Evolutionary conservation across 305 asterid species (phyloP).

Genomic region (Fraxinus platypoda): DNA sequence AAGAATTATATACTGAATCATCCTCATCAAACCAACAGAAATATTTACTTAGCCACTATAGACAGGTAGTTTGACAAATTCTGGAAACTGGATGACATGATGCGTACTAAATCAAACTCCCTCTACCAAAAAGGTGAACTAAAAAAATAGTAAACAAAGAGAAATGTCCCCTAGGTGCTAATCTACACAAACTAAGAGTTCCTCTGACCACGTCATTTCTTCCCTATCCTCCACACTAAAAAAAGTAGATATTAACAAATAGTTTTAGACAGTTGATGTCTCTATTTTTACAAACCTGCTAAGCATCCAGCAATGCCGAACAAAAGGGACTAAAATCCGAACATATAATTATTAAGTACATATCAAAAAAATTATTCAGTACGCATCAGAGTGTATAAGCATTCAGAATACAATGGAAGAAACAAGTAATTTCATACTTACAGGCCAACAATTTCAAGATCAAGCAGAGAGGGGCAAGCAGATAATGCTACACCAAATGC

Average conservation of each 20-base stretch:
- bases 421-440: constrained; percentile 44
- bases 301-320: neutral
- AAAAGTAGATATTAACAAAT: neutral
- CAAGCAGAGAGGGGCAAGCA: constrained; percentile 65
- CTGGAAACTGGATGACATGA: neutral
- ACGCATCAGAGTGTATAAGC: constrained; percentile 9
- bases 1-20: neutral
- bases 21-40: neutral
- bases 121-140: neutral
- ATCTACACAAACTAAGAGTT: constrained; percentile 6
- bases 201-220: neutral
- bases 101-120: constrained; percentile 6
- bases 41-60: neutral
- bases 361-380: neutral
- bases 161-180: neutral
- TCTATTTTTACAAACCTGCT: constrained; percentile 10
- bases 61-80: neutral
- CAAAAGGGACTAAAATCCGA: neutral
- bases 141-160: neutral
- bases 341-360: neutral
- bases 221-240: constrained; percentile 2
- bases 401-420: constrained; percentile 9
- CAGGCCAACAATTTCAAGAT: constrained; percentile 85
- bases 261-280: neutral
- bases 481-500: constrained; percentile 66